These are phyloP conservation scores for Hypoxylon sp. DNA, from an alignment of 2,329 filamentous ascomycete genomes.

Conservation along the genomic window DNA sequence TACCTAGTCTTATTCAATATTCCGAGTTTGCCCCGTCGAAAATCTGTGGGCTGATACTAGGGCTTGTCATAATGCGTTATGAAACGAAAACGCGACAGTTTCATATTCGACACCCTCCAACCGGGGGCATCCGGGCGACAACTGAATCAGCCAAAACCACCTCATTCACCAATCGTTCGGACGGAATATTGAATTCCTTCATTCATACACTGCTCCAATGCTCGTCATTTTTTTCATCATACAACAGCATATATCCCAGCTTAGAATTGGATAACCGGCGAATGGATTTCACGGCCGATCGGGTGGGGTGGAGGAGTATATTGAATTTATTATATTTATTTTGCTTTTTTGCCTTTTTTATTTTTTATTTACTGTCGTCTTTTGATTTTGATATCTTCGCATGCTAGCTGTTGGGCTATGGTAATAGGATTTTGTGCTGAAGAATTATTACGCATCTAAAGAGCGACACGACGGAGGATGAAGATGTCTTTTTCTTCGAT, in stretches of 20 bases:
- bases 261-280: slow-evolving; percentile 45
- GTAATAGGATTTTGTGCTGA: slow-evolving; percentile 13
- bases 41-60: slow-evolving; percentile 20
- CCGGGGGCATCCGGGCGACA: slow-evolving; percentile 18
- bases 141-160: slow-evolving; percentile 15
- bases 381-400: slow-evolving; percentile 6
- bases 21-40: slow-evolving; percentile 14
- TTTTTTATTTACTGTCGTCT: slow-evolving; percentile 7
- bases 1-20: slow-evolving; percentile 13
- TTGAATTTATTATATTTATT: slow-evolving; percentile 25
- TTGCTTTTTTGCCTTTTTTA: slow-evolving; percentile 4
- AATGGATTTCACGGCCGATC: slow-evolving; percentile 44
- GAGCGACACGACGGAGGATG: background rate
- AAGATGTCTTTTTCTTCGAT: slow-evolving; percentile 23
- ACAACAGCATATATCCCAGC: slow-evolving; percentile 38
- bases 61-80: slow-evolving; percentile 32
- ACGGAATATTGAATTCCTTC: slow-evolving; percentile 5
- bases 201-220: slow-evolving; percentile 13
- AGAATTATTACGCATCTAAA: slow-evolving; percentile 5
- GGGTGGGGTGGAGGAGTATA: slow-evolving; percentile 38
- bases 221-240: slow-evolving; percentile 15
- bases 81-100: slow-evolving; percentile 42
- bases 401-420: slow-evolving; percentile 20
- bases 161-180: slow-evolving; percentile 6
- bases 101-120: slow-evolving; percentile 24